Evolutionary conservation across 139 green algal genomes (phyloP).

Genomic region (Nannochloris sp.): DNA sequence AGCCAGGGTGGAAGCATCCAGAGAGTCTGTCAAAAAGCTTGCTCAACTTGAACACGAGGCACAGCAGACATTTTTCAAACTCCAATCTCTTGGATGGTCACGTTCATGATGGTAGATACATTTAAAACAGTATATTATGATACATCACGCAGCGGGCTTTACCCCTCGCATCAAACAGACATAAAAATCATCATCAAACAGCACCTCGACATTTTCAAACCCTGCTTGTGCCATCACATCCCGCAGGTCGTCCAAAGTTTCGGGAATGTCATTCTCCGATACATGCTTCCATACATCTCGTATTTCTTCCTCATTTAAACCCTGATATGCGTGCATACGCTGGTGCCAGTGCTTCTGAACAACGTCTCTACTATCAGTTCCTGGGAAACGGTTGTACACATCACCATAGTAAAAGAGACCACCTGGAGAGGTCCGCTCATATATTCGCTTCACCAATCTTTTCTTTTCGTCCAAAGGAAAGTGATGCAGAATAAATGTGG

Average conservation of each 20-base stretch:
- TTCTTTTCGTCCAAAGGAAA: not conserved
- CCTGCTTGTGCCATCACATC: not conserved
- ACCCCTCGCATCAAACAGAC: not conserved
- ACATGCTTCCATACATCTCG: constrained; percentile 13
- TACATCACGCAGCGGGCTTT: constrained; percentile 5
- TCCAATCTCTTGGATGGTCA: too few relatives aligned
- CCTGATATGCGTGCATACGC: not conserved
- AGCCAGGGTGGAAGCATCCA: constrained; percentile 36
- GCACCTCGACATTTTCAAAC: not conserved
- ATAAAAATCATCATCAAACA: constrained; percentile 8
- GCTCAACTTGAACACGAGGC: constrained; percentile 50
- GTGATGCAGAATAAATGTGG: constrained; percentile 3
- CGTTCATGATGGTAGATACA: not conserved
- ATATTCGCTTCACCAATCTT: not conserved
- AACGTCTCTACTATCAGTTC: not conserved
- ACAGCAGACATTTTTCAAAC: constrained; percentile 49
- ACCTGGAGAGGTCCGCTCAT: not conserved
- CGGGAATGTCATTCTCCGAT: constrained; percentile 7
- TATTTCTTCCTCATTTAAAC: constrained; percentile 6
- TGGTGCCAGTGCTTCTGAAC: not conserved
- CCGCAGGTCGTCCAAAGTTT: not conserved
- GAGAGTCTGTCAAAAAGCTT: constrained; percentile 44
- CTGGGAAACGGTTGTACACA: constrained; percentile 1
- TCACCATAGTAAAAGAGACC: constrained; percentile 2
- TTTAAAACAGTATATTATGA: constrained; percentile 5